Base-by-base conservation (phyloP, 768 basidiomycete genomes). In the Podaxis sp. region DNA sequence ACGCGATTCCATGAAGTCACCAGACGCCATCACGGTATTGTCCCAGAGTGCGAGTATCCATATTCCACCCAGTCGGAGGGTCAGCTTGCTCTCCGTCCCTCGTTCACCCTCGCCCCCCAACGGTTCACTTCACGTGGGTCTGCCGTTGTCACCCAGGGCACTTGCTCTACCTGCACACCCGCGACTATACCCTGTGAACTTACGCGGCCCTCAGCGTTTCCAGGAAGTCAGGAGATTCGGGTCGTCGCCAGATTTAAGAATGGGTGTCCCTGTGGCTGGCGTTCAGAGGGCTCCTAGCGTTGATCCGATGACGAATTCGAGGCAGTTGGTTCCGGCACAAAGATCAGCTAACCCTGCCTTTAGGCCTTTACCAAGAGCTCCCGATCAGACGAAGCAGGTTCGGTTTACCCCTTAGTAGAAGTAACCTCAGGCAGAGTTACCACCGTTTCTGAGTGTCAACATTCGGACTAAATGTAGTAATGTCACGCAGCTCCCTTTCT, bases 61-160 rank as follows among this genome's bases (percentile, higher is more conserved):
- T n/a, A 15, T 37, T 54, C 41, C 38, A 22, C 57, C 53, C 29
- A 66, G 55, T 38, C 61, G 65, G 9, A 59, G 40, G 25, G 37
- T 9, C 13, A 68, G 65, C 24, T 52, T 68, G 19, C 68, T 70
- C 40, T 68, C 66, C n/a, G 67, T 70, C 3, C 73, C 74, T 6
- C 65, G 72, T 15, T 65, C 69, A 12, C 71, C 71, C 22, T 71
- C 72, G 17, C 69, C 67, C 15, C 58, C 66, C 19, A 61, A 59
- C 22, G 58, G 52, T 27, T 67, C 62, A 9, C 66, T 53, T 36
- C 64, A 67, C 57, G 41, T 64, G 17, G 66, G 66, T 13, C 59
- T 74, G 47, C 71, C 72, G 12, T 54, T 68, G 15, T 68, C 72
- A 13, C 73, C 73, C 7, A 67, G 66, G 41, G 66, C 71, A 13